A percentile compares a stretch with the other conserved stretches of the same genome.
phyloP scores from a whole-genome alignment of 1,139 yeast species.

The Yarrowia galli region DNA sequence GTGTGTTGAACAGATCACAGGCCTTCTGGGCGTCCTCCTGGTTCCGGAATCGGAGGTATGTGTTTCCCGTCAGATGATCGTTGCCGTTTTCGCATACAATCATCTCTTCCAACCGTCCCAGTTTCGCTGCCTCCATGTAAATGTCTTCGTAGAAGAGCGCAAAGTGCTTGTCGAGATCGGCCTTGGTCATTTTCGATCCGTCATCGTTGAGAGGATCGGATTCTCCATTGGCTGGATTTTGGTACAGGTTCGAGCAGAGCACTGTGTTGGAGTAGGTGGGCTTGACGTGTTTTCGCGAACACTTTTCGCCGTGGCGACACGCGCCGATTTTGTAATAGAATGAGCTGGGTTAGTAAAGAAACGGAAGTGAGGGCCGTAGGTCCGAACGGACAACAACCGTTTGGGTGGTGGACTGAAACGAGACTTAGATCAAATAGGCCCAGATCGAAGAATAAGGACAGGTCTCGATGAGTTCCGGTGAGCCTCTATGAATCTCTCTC shows the following conservation, averaged over 20 bases:
- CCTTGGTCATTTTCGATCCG: slow-evolving; percentile 47
- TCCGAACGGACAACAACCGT: too few relatives aligned
- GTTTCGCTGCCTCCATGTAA: slow-evolving; percentile 67
- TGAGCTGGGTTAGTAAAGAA: slow-evolving; percentile 47
- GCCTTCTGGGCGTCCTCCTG: slow-evolving; percentile 69
- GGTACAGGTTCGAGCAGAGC: slow-evolving; percentile 71
- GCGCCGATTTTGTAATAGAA: slow-evolving; percentile 90
- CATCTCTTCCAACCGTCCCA: slow-evolving; percentile 67
- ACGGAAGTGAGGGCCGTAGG: too few relatives aligned
- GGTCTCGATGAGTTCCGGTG: too few relatives aligned
- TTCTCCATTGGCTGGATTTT: slow-evolving; percentile 59
- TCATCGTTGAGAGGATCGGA: slow-evolving; percentile 43
- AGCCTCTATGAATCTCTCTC: too few relatives aligned
- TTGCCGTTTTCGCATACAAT: slow-evolving; percentile 85
- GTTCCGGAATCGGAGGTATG: slow-evolving; percentile 67
- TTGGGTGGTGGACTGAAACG: too few relatives aligned
- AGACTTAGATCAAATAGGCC: too few relatives aligned
- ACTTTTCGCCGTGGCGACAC: slow-evolving; percentile 90
- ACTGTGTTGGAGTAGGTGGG: slow-evolving; percentile 76
- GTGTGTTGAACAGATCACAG: slow-evolving; percentile 65
- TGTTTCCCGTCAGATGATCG: slow-evolving; percentile 84
- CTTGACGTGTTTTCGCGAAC: slow-evolving; percentile 76
- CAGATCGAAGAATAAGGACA: too few relatives aligned
- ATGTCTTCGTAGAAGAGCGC: slow-evolving; percentile 77
- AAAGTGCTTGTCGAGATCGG: slow-evolving; percentile 61